These are phyloP conservation scores for Penicillium sp. DNA, from an alignment of 2,329 filamentous ascomycete species.

Conservation along the genomic window DNA sequence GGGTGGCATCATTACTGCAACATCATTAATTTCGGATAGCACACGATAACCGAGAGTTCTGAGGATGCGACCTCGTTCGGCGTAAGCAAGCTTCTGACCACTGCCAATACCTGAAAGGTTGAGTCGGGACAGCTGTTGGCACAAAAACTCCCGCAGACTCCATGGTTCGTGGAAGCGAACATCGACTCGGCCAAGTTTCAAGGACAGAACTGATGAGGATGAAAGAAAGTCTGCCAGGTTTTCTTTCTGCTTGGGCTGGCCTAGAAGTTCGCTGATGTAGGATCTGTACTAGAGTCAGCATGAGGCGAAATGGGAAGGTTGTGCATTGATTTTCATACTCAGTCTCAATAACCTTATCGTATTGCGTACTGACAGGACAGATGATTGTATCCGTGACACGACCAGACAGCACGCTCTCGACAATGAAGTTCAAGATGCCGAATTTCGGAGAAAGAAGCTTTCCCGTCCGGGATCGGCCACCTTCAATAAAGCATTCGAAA, in stretches of 20 bases:
- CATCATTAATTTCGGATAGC: conserved; percentile 89
- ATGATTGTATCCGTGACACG: conserved; percentile 89
- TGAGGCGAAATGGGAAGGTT: background rate
- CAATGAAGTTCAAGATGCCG: conserved; percentile 86
- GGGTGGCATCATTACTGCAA: conserved; percentile 97
- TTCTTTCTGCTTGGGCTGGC: conserved; percentile 93
- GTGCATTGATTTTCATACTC: conserved; percentile 53
- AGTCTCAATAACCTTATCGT: conserved; percentile 98
- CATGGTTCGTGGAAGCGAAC: conserved; percentile 96
- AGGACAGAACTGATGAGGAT: conserved; percentile 81
- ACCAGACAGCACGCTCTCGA: conserved; percentile 87
- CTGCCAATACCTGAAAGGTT: conserved; percentile 41
- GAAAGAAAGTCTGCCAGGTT: conserved; percentile 89
- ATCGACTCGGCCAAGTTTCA: conserved; percentile 89
- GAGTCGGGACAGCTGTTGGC: conserved; percentile 69
- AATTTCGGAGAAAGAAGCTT: conserved; percentile 95
- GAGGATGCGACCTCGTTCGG: conserved; percentile 71
- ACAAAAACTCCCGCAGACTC: conserved; percentile 82
- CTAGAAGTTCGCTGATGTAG: conserved; percentile 91
- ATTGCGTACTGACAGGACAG: conserved; percentile 94
- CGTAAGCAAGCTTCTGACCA: conserved; percentile 49
- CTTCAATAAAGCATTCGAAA: conserved; percentile 97
- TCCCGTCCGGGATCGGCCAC: conserved; percentile 86
- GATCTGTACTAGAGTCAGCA: conserved; percentile 54
- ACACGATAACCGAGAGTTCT: conserved; percentile 90